Evolutionary conservation across 2,329 filamentous ascomycete genomes (phyloP), one percentile per base, ranked within the genome.

Genomic region (Penicillium brevicompactum): DNA sequence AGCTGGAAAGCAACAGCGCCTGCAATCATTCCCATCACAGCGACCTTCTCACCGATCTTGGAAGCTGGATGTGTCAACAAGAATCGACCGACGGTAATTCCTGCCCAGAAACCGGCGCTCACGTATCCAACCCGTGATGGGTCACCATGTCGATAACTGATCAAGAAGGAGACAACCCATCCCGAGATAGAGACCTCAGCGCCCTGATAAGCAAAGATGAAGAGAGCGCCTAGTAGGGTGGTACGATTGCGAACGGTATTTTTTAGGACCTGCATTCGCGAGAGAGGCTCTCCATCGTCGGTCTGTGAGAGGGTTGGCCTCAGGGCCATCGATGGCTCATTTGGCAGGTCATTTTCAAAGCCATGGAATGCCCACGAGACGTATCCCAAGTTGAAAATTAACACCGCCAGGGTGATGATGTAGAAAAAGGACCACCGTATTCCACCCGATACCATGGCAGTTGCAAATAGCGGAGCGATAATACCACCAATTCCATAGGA

Each of bases 151-250:
- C 90, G 86, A 59, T 86, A 83, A 47, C 83, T 82, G 72, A 94
- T 91, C 38, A 95, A 78, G 76, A 92, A 95, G 2, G 88, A 91
- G 58, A 93, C 91, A 46, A 93, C 87, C 91, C 91, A 95, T 50
- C 91, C 90, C 0, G 88, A 90, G 60, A 93, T 90, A 13, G 87
- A 87, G 14, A 95, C 90, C 73, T 95, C 91, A 34, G 89, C 88
- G 32, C 90, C 91, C 73, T 94, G 90, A 71, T 96, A 95, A 24
- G 87, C 85, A 70, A 95, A 94, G 71, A 94, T 89, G 77, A 94
- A 94, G 9, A 91, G 71, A 0, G 90, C 87, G 3, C 90, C 89
- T 0, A 94, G 80, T 1, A 94, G 73, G 0, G 92, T 90, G 4
- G 86, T 80, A 31, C 73, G 76, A 61, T 80, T 81, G 54, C 75